Evolutionary conservation across 108 stramenopile genomes (phyloP), one percentile per base, ranked within the genome.

Genomic region (Cyclotella choctawhatcheeana): DNA sequence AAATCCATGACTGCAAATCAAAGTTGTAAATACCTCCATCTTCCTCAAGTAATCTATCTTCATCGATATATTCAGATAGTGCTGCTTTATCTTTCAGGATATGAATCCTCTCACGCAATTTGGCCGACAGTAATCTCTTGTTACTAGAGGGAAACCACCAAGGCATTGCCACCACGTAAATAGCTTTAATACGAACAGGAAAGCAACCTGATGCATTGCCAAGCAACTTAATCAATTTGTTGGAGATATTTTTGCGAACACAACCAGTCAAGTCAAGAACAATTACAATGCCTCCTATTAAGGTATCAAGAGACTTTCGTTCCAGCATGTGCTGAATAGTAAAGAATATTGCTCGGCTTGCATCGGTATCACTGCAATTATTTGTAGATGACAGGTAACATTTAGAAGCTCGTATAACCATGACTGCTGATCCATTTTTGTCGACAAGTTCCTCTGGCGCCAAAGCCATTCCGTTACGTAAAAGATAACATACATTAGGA

Each of bases 1-100:
- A 58, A 24, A 71, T 71, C 69, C 69, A 71, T 25, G 44, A 47
- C 26, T 71, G 69, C 56, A 71, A 20, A 33, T 71, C 69, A 47
- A 71, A 71, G 44, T 44, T 59, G 43, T 50, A 50, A 27, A 59
- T 64, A 30, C 69, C 58, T 21, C 69, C 69, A 59, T 70, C 58
- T 27, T 70, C 58, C 30, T 73, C 61, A 22, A 73, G 47, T 37
- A 73, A 43, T 12, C 48, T 29, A 25, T 73, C 71, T 37, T 73
- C 52, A 24, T 73, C 71, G 30, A 73, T 73, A 21, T 43, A 63
- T 48, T 73, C 63, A 27, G 51, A 52, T 29, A 73, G 45, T 26
- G 47, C 45, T 6, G 20, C 13, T 51, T 64, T 73, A 25, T 64
- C 52, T 51, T 63, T 64, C 34, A 73, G 24, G 25, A 64, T 53